Percentiles rank a stretch among this genome's conserved stretches.
Evolutionary conservation across 805 yeast genomes (phyloP).

Genomic region (Wickerhamiella bombiphila): DNA sequence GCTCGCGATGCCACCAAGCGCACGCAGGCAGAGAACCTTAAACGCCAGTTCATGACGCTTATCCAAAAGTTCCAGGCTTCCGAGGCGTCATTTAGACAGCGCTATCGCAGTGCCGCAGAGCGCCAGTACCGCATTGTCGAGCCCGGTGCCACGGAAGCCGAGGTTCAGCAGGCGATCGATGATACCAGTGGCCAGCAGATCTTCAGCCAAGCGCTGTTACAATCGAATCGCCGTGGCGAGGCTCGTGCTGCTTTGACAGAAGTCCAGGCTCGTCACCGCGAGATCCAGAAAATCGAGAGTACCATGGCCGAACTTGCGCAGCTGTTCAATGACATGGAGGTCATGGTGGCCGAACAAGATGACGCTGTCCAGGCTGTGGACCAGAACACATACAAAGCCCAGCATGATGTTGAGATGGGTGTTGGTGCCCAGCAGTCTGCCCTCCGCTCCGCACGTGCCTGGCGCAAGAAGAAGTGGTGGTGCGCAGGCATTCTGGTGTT

Average conservation of each 20-base stretch:
- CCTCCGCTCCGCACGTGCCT: constrained; percentile 70
- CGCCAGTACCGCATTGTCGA: constrained; percentile 74
- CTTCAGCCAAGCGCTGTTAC: constrained; percentile 65
- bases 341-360: constrained; percentile 90
- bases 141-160: constrained; percentile 45
- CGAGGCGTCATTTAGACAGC: constrained; percentile 75
- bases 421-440: constrained; percentile 89
- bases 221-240: constrained; percentile 36
- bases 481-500: constrained; percentile 30
- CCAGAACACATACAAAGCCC: constrained; percentile 68
- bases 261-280: constrained; percentile 91
- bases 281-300: constrained; percentile 84
- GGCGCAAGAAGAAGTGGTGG: constrained; percentile 84
- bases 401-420: constrained; percentile 83
- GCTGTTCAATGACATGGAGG: constrained; percentile 91
- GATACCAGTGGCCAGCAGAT: constrained; percentile 76
- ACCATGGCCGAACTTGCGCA: constrained; percentile 92
- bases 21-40: constrained; percentile 80
- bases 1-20: constrained; percentile 56
- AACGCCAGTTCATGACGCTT: constrained; percentile 68
- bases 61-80: constrained; percentile 77
- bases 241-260: constrained; percentile 91
- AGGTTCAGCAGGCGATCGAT: constrained; percentile 72
- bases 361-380: constrained; percentile 71
- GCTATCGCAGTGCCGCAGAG: constrained; percentile 74